These are phyloP conservation scores for Parasitella parasitica DNA, from an alignment of 371 early-diverging fungal genomes.

Conservation along the genomic window DNA sequence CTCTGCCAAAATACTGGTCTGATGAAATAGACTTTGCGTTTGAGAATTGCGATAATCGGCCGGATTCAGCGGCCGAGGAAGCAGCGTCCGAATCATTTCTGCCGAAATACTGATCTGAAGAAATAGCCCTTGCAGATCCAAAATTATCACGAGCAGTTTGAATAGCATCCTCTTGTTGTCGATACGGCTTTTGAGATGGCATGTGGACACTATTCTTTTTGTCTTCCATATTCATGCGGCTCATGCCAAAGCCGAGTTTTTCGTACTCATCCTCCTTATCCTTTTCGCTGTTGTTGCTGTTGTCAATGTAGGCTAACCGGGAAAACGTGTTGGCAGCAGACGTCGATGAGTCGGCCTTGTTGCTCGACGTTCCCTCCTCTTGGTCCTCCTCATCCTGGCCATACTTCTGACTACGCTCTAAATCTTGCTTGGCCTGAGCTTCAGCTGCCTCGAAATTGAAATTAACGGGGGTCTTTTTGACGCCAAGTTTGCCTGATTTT, in stretches of 20 bases:
- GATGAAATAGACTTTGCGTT: constrained; percentile 78
- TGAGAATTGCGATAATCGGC: constrained; percentile 69
- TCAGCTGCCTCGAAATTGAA: constrained; percentile 93
- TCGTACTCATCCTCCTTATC: constrained; percentile 56
- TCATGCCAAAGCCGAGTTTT: constrained; percentile 83
- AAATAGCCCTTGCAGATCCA: constrained; percentile 77
- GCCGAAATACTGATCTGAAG: constrained; percentile 90
- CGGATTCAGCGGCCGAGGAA: constrained; percentile 62
- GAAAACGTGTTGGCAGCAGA: constrained; percentile 12
- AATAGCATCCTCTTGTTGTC: constrained; percentile 23
- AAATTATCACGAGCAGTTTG: constrained; percentile 67
- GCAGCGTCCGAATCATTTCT: constrained; percentile 70
- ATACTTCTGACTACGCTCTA: constrained; percentile 73
- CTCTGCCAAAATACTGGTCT: constrained; percentile 79
- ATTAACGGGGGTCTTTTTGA: constrained; percentile 74
- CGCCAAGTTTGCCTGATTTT: constrained; percentile 79
- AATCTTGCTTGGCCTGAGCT: constrained; percentile 85
- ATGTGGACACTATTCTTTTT: constrained; percentile 5
- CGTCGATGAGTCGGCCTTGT: background rate
- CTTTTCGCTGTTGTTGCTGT: background rate
- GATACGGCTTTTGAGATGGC: constrained; percentile 19
- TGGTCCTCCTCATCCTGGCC: constrained; percentile 44
- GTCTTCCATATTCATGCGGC: constrained; percentile 42
- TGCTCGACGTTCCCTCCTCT: background rate
- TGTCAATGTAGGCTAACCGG: constrained; percentile 23